Evolutionary conservation across 2,329 filamentous ascomycete genomes (phyloP).

Genomic region (Ophiostoma fasciatum): DNA sequence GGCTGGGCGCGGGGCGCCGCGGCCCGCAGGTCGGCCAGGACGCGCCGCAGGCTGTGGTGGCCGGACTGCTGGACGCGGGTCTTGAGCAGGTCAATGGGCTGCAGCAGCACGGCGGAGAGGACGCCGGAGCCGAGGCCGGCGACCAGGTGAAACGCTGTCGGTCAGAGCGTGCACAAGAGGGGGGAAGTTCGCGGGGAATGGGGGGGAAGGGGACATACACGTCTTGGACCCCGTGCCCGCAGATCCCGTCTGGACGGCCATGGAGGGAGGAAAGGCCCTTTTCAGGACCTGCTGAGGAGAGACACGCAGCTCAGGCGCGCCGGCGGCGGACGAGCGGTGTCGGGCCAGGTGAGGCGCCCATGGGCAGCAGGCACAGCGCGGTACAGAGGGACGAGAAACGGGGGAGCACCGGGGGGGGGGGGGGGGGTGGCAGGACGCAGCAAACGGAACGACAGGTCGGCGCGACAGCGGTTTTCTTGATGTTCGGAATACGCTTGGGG

Average conservation of each 20-base stretch:
- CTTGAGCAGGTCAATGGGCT: slow-evolving; percentile 92
- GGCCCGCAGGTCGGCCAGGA: slow-evolving; percentile 54
- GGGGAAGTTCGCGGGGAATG: no score
- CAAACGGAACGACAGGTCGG: no score
- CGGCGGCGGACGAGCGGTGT: slow-evolving; percentile 4
- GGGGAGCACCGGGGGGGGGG: no score
- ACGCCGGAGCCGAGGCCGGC: slow-evolving; percentile 81
- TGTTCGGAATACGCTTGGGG: no score
- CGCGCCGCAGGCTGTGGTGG: slow-evolving; percentile 50
- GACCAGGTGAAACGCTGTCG: slow-evolving; percentile 64
- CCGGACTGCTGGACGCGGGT: slow-evolving; percentile 86
- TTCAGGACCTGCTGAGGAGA: no score
- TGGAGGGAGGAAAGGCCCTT: slow-evolving; percentile 8
- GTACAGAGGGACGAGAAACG: no score
- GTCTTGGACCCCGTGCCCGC: slow-evolving; percentile 20
- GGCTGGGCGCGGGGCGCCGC: slow-evolving; percentile 19
- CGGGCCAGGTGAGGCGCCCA: slow-evolving; percentile 2
- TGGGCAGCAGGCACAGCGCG: no score
- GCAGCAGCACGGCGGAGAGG: slow-evolving; percentile 75
- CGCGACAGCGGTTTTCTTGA: no score
- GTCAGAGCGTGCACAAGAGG: neutral
- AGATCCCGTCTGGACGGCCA: no score
- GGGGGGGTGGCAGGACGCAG: no score
- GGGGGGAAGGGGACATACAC: slow-evolving; percentile 12
- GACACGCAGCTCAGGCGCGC: neutral